Percentiles rank a stretch among this genome's conserved stretches.
These are phyloP conservation scores for Saccharomycopsis sp. DNA, from an alignment of 805 yeast genomes.

Conservation along the genomic window DNA sequence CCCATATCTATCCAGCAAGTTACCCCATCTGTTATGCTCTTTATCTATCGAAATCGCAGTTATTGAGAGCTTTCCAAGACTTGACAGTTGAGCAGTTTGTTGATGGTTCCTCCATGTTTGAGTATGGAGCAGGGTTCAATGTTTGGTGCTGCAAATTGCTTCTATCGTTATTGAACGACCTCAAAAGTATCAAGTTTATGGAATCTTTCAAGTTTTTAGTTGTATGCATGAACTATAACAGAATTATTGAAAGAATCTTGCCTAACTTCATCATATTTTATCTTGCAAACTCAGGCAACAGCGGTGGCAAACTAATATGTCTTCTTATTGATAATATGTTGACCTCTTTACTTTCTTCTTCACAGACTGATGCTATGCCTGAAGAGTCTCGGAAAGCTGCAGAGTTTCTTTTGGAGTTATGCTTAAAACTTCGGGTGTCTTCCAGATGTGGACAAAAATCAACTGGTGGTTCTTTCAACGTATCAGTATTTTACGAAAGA, in stretches of 20 bases:
- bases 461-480: too few relatives aligned
- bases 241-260: conserved; percentile 1
- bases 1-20: background rate
- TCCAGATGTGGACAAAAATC: conserved; percentile 25
- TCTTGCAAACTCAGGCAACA: conserved; percentile 1
- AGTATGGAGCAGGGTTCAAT: background rate
- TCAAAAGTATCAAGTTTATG: background rate
- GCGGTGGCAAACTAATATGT: conserved; percentile 21
- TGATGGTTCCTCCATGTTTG: background rate
- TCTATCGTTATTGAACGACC: background rate
- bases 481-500: conserved; percentile 26
- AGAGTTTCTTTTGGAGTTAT: conserved; percentile 27
- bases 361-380: conserved; percentile 15
- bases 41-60: background rate
- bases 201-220: background rate
- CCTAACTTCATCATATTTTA: conserved; percentile 15
- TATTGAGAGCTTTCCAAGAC: background rate
- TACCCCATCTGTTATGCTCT: background rate
- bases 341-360: background rate
- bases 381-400: conserved; percentile 17
- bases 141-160: background rate
- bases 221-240: background rate
- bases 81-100: background rate
- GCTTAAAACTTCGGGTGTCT: conserved; percentile 36
- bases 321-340: conserved; percentile 22